Evolutionary conservation across 2,329 filamentous ascomycete species (phyloP).

Genomic region (Aureobasidium uvarum): DNA sequence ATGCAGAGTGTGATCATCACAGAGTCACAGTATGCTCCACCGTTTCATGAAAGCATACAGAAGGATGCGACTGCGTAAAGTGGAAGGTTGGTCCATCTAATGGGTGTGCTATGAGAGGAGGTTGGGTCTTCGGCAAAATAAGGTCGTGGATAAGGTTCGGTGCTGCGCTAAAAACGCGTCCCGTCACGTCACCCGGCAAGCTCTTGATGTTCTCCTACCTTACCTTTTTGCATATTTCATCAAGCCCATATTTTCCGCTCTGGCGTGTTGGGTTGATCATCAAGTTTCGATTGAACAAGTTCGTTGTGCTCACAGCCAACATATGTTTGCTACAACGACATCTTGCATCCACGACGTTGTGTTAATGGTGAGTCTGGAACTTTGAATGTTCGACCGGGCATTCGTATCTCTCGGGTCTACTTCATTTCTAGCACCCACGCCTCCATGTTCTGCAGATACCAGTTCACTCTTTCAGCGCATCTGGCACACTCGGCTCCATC

Average conservation of each 20-base stretch:
- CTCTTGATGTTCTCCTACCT: no score
- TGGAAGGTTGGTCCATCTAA: background rate
- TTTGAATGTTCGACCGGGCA: no score
- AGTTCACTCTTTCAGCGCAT: conserved; percentile 76
- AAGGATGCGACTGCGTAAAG: background rate
- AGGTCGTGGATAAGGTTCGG: background rate
- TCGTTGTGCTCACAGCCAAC: no score
- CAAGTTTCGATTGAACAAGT: no score
- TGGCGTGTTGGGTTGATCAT: no score
- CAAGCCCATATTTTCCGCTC: no score
- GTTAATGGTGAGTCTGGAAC: no score
- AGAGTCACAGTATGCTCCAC: background rate
- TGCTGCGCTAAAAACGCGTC: conserved; percentile 11
- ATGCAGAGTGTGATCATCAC: conserved; percentile 20
- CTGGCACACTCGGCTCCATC: conserved; percentile 94
- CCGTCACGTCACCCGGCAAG: background rate
- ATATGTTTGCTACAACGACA: no score
- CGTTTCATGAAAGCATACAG: background rate
- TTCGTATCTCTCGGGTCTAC: conserved; percentile 41
- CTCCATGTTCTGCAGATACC: conserved; percentile 79
- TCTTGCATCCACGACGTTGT: no score
- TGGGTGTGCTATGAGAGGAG: background rate
- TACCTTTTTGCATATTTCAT: no score
- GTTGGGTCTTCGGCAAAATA: background rate
- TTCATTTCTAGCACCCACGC: conserved; percentile 79